phyloP scores from a whole-genome alignment of 2,329 filamentous ascomycete genomes.

The Neonectria ditissima region DNA sequence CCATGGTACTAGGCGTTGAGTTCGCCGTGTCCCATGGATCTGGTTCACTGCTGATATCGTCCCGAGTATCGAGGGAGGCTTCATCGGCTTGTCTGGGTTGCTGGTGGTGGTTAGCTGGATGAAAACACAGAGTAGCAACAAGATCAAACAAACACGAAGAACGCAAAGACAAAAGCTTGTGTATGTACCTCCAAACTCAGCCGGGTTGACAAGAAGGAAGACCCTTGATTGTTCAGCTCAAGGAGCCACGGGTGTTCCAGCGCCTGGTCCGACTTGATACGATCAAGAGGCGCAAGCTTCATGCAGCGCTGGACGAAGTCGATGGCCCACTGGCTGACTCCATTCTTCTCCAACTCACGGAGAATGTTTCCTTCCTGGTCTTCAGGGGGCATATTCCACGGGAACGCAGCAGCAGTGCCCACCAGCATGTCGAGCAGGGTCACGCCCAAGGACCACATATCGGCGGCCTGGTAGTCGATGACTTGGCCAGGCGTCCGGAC shows the following conservation, averaged over 20 bases:
- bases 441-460: constrained; percentile 42
- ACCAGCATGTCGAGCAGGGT: constrained; percentile 31
- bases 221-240: not conserved
- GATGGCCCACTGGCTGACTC: not conserved
- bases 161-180: not conserved
- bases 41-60: not conserved
- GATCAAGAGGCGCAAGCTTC: not conserved
- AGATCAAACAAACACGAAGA: not conserved
- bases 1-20: not conserved
- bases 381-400: no score
- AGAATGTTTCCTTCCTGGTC: no score
- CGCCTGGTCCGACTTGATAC: not conserved
- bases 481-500: not conserved
- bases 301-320: not conserved
- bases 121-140: no score
- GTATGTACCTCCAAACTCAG: not conserved
- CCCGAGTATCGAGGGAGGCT: no score
- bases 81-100: no score
- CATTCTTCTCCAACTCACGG: not conserved
- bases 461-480: constrained; percentile 27
- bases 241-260: not conserved
- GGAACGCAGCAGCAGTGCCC: constrained; percentile 5
- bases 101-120: no score
- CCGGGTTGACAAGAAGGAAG: no score
- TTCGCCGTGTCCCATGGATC: not conserved